Percentiles rank a stretch among this genome's conserved stretches.
Conservation (phyloP, 2,329 filamentous ascomycete species). For the Sclerotinia minor region DNA sequence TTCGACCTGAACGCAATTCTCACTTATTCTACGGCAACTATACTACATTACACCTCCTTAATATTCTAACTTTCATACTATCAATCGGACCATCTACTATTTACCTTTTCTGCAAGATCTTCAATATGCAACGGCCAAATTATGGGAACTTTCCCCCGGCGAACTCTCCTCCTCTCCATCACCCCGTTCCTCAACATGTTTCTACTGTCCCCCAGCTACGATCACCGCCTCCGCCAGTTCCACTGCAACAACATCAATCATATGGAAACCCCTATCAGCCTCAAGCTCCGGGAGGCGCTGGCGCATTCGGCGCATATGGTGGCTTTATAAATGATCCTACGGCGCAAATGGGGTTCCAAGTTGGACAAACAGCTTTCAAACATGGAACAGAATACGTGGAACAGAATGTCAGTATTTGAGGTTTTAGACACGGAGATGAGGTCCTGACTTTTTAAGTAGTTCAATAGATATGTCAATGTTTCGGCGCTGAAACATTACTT, state of each 20-base stretch:
- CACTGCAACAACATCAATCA: constrained; percentile 64
- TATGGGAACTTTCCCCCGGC: constrained; percentile 71
- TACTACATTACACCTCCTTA: constrained; percentile 6
- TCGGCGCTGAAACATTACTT: constrained; percentile 97
- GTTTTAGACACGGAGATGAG: not conserved
- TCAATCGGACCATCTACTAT: not conserved
- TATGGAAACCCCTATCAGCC: constrained; percentile 76
- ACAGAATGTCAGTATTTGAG: constrained; percentile 68
- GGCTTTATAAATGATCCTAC: constrained; percentile 96
- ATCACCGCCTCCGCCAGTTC: constrained; percentile 80
- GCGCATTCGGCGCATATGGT: constrained; percentile 72
- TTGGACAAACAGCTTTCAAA: constrained; percentile 87
- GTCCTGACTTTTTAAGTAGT: constrained; percentile 46
- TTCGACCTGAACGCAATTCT: constrained; percentile 25
- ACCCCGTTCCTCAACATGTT: constrained; percentile 96
- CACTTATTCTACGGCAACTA: constrained; percentile 5
- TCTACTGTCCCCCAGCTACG: constrained; percentile 96
- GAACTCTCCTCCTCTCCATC: constrained; percentile 88
- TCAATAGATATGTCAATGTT: constrained; percentile 85
- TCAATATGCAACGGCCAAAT: constrained; percentile 76
- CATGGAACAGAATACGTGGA: constrained; percentile 94
- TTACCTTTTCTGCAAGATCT: constrained; percentile 8
- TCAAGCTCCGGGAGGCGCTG: constrained; percentile 48
- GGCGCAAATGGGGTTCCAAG: constrained; percentile 90
- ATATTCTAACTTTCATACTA: not conserved